Evolutionary conservation across 805 yeast genomes (phyloP).

Genomic region (Kregervanrija fluxuum): DNA sequence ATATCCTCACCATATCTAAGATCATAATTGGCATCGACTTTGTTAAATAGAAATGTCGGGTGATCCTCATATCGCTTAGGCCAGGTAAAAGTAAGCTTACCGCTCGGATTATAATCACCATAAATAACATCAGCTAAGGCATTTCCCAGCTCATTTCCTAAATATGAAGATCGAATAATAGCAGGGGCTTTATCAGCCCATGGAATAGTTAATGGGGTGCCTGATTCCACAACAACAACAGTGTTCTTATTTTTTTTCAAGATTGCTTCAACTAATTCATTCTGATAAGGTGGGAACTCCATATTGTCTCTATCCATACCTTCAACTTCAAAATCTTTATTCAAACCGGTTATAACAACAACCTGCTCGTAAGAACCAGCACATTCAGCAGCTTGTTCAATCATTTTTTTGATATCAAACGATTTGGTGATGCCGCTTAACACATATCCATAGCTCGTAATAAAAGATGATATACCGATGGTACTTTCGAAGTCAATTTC

Average conservation of each 20-base stretch:
- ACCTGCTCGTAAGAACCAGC: slow-evolving; percentile 31
- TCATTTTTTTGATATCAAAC: slow-evolving; percentile 1
- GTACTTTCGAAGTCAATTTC: background rate
- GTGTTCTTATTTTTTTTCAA: slow-evolving; percentile 28
- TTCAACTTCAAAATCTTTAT: slow-evolving; percentile 36
- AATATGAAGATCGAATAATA: slow-evolving; percentile 31
- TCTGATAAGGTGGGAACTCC: slow-evolving; percentile 30
- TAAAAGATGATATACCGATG: background rate
- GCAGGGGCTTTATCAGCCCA: slow-evolving; percentile 30
- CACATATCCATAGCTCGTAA: background rate
- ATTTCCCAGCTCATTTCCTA: slow-evolving; percentile 36
- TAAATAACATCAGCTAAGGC: slow-evolving; percentile 37
- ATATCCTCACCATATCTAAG: slow-evolving; percentile 40
- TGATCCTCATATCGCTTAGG: slow-evolving; percentile 29
- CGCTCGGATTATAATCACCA: slow-evolving; percentile 38
- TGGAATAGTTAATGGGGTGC: slow-evolving; percentile 34
- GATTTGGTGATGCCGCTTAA: background rate
- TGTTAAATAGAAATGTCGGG: slow-evolving; percentile 30
- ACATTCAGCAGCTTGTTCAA: slow-evolving; percentile 25
- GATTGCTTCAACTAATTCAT: slow-evolving; percentile 28
- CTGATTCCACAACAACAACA: slow-evolving; percentile 33
- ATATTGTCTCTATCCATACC: slow-evolving; percentile 32
- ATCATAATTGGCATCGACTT: slow-evolving; percentile 29
- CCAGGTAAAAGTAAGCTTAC: slow-evolving; percentile 35
- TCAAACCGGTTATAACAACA: slow-evolving; percentile 29